Percentiles rank a stretch among this genome's conserved stretches.
These are phyloP conservation scores for Rosa rugosa DNA, from an alignment of 306 rosid genomes.

Conservation along the genomic window DNA sequence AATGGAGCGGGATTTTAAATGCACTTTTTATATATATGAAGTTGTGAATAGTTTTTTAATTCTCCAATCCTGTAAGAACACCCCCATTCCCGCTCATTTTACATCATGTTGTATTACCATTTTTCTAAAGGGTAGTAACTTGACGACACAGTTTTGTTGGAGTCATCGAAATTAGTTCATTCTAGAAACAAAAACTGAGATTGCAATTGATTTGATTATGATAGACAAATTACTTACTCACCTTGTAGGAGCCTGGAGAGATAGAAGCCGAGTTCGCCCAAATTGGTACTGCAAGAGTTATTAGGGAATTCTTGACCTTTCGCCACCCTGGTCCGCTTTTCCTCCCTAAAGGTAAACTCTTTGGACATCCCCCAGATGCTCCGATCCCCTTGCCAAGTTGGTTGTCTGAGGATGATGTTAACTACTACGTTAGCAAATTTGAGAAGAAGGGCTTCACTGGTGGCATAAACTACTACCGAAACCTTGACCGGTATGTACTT, in stretches of 20 bases:
- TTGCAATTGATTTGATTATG: background rate
- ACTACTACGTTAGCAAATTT: slow-evolving; percentile 52
- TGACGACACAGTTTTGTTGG: background rate
- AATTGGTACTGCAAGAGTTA: slow-evolving; percentile 48
- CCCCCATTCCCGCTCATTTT: too few species aligned
- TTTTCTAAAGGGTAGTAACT: background rate
- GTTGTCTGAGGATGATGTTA: slow-evolving; percentile 67
- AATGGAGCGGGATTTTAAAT: background rate
- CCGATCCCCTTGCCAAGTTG: slow-evolving; percentile 58
- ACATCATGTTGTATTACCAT: too few species aligned
- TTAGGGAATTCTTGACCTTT: slow-evolving; percentile 55
- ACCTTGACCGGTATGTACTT: slow-evolving; percentile 52
- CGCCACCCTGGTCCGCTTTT: slow-evolving; percentile 57
- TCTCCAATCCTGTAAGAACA: background rate
- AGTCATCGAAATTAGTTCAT: background rate
- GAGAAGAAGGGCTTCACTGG: slow-evolving; percentile 70
- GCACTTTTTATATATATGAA: background rate
- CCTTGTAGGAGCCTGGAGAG: slow-evolving; percentile 54
- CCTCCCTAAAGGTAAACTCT: slow-evolving; percentile 50
- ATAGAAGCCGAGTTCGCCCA: slow-evolving; percentile 64
- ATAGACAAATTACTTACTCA: background rate
- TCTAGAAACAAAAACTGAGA: background rate
- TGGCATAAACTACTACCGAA: slow-evolving; percentile 63
- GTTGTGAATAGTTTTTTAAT: background rate
- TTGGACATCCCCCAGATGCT: slow-evolving; percentile 38